Evolutionary conservation across 1,139 yeast species (phyloP), one percentile per base, ranked within the genome.

Genomic region (Yamadazyma taylorii): DNA sequence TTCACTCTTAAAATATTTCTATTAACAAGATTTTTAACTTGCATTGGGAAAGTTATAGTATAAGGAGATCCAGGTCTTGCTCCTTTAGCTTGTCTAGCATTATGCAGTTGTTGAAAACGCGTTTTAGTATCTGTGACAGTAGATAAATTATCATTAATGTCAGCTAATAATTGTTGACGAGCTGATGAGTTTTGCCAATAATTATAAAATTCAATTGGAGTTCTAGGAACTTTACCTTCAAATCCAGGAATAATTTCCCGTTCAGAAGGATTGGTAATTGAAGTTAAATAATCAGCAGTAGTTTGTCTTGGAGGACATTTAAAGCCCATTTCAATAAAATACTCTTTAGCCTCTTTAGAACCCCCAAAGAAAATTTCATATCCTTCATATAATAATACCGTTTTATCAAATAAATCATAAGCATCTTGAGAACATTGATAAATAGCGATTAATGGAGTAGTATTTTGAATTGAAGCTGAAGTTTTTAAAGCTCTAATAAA

Each of bases 321-420:
- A 47, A 61, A 77, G 5, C 81, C 81, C 75, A 75, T 64, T 11
- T 58, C 58, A 34, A 60, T 51, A 41, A 76, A 76, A 51, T 55
- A 76, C 4, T 50, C 54, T 50, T 68, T 72, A 1, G 79, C 79
- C 10, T 55, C 50, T 27, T 56, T 56, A 8, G 79, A 71, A 30
- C 75, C 73, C 43, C 96, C 96, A 52, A 72, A 86, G 63, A 58
- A 87, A 39, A 88, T 81, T 59, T 87, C 95, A 50, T 82, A 75
- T 35, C 96, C 96, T 45, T 79, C 83, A 53, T 86, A 85, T 34
- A 87, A 63, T 16, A 87, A 79, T 26, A 79, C 68, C 8, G 83
- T 94, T 45, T 82, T 80, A 60, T 86, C 90, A 53, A 87, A 87
- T 42, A 81, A 61, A 40, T 83, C 79, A 51, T 71, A 73, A 28